phyloP scores from a whole-genome alignment of 805 yeast species.

The Peterozyma xylosa region DNA sequence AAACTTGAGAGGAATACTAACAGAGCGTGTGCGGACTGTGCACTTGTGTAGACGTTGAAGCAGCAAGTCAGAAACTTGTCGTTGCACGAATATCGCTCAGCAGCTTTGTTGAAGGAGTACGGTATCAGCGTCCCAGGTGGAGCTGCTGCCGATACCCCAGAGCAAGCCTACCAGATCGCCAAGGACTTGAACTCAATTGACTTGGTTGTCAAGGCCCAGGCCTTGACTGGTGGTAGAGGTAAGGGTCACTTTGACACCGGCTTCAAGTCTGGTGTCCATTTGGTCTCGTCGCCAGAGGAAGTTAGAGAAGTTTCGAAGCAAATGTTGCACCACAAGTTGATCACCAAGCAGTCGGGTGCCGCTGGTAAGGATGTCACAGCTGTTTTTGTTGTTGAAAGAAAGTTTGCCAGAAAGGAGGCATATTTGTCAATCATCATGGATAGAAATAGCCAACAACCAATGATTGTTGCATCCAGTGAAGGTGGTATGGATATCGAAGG shows the following conservation, averaged over 20 bases:
- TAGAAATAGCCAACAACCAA: slow-evolving; percentile 82
- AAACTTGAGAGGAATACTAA: too few species aligned
- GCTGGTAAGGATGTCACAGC: slow-evolving; percentile 97
- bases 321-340: slow-evolving; percentile 87
- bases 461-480: slow-evolving; percentile 92
- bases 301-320: slow-evolving; percentile 79
- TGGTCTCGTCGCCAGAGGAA: slow-evolving; percentile 78
- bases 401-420: slow-evolving; percentile 90
- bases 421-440: slow-evolving; percentile 93
- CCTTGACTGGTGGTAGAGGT: slow-evolving; percentile 99
- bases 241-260: slow-evolving; percentile 97
- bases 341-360: slow-evolving; percentile 97
- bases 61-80: slow-evolving; percentile 62
- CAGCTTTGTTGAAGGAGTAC: slow-evolving; percentile 72
- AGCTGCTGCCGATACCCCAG: slow-evolving; percentile 81
- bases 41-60: too few species aligned
- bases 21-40: too few species aligned
- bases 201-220: slow-evolving; percentile 96
- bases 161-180: slow-evolving; percentile 82
- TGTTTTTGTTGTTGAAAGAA: slow-evolving; percentile 92
- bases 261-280: slow-evolving; percentile 92
- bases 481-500: slow-evolving; percentile 99
- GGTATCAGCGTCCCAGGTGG: slow-evolving; percentile 92
- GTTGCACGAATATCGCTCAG: slow-evolving; percentile 94
- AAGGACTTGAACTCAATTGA: slow-evolving; percentile 67